Conservation (phyloP, 1,139 yeast genomes). For the Scheffersomyces parashehatae region DNA sequence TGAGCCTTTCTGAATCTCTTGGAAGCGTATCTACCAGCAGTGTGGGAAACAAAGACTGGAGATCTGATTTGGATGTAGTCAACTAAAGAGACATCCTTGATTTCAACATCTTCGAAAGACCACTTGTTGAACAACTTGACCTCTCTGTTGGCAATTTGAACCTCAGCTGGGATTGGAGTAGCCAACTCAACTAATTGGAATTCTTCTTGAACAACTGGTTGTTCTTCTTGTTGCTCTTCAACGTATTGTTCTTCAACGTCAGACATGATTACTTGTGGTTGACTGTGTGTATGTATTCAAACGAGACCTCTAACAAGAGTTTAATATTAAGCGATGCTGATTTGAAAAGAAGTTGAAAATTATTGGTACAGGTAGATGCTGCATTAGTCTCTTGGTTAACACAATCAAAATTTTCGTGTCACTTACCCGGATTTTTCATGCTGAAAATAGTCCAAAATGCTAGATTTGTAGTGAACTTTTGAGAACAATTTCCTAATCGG, state of each 20-base stretch:
- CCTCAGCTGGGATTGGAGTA: conserved; percentile 94
- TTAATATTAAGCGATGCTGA: not conserved
- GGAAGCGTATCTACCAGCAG: conserved; percentile 99
- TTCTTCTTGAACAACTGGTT: conserved; percentile 72
- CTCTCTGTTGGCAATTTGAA: conserved; percentile 94
- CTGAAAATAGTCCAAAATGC: not conserved
- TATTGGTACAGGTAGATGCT: not conserved
- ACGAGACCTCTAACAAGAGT: conserved; percentile 1
- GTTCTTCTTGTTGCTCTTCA: conserved; percentile 55
- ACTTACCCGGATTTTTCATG: conserved; percentile 3
- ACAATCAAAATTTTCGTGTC: conserved; percentile 1
- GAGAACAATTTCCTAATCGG: conserved; percentile 12
- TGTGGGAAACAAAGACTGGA: conserved; percentile 98
- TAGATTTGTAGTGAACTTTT: conserved; percentile 9
- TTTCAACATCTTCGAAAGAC: conserved; percentile 97
- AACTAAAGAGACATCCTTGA: conserved; percentile 96
- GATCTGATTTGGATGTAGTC: conserved; percentile 98
- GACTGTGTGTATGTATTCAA: conserved; percentile 4
- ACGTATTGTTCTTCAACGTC: conserved; percentile 53
- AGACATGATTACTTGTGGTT: conserved; percentile 36
- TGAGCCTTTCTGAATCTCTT: conserved; percentile 99
- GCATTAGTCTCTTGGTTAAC: not conserved
- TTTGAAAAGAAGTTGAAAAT: conserved; percentile 1
- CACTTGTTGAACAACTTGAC: conserved; percentile 99
- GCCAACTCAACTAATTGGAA: conserved; percentile 83